Percentiles rank a stretch among this genome's conserved stretches.
These are phyloP conservation scores for Neonectria neomacrospora DNA, from an alignment of 2,329 filamentous ascomycete genomes.

Conservation along the genomic window DNA sequence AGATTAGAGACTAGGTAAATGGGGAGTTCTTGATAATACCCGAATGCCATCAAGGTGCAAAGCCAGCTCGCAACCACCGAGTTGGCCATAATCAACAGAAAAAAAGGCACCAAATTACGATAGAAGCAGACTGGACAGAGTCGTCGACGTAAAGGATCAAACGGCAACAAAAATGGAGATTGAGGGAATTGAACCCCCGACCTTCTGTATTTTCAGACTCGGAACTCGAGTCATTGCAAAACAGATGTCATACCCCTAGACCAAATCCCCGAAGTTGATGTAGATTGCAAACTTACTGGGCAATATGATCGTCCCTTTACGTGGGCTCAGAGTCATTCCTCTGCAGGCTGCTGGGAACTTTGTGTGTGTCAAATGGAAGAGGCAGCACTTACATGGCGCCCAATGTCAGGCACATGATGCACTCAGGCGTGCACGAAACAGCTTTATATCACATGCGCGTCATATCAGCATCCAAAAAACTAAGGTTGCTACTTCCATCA, in stretches of 20 bases:
- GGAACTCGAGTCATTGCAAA: constrained; percentile 37
- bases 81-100: neutral
- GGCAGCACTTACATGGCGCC: neutral
- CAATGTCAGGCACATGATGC: neutral
- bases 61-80: too few relatives aligned
- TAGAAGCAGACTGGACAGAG: too few relatives aligned
- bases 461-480: too few relatives aligned
- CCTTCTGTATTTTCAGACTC: constrained; percentile 39
- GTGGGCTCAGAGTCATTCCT: too few relatives aligned
- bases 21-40: too few relatives aligned
- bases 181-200: constrained; percentile 47
- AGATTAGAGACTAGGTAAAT: too few relatives aligned
- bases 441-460: too few relatives aligned
- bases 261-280: constrained; percentile 38
- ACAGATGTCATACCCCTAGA: constrained; percentile 45
- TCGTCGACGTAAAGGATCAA: too few relatives aligned
- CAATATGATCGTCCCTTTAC: neutral
- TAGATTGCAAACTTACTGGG: neutral
- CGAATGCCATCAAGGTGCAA: neutral
- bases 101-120: too few relatives aligned
- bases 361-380: neutral
- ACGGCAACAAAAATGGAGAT: constrained; percentile 39
- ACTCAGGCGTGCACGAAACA: neutral
- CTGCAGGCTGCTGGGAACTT: too few relatives aligned
- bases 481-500: neutral